Evolutionary conservation across 1,284 basidiomycete species (phyloP), one percentile per base, ranked within the genome.

Genomic region (Mycena citricolor): DNA sequence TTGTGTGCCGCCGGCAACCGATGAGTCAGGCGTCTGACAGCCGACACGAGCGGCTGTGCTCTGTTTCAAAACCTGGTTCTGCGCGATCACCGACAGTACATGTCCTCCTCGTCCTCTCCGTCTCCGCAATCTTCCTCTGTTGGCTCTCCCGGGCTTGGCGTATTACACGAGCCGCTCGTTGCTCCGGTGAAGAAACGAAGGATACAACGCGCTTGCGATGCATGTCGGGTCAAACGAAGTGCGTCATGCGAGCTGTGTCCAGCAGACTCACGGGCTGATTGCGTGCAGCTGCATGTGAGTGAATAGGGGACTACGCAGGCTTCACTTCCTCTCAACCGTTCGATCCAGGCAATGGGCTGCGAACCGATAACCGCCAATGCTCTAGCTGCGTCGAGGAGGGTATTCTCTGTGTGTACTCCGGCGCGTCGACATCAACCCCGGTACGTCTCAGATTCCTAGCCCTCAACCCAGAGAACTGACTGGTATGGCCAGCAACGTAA

Each of bases 121-220:
- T n/a, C n/a, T n/a, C n/a, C n/a, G n/a, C n/a, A n/a, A n/a, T n/a
- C n/a, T n/a, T n/a, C n/a, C n/a, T n/a, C n/a, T n/a, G n/a, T n/a
- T n/a, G n/a, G n/a, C n/a, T n/a, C n/a, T n/a, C n/a, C n/a, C n/a
- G n/a, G n/a, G n/a, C n/a, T n/a, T n/a, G 31, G 19, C 31, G 14
- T 17, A 7, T 14, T 35, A 19, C 13, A 35, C 20, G 33, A 6
- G 13, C 33, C 24, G 8, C 33, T 22, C 8, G 33, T 22, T 8
- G 33, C 20, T 8, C 33, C 33, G 14, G 33, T 21, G 12, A 40
- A 30, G 29, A 40, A 40, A 16, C 8, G 39, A 19, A 24, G 28
- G 13, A 30, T 30, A 12, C 25, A 40, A n/a, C 14, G 39, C 19
- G 25, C 39, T 19, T 40, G 39, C 20, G 39, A 40, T 26, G n/a